A percentile compares a stretch with the other conserved stretches of the same genome.
Evolutionary conservation across 2,329 filamentous ascomycete genomes (phyloP).

Genomic region (Metarhizium rileyi): DNA sequence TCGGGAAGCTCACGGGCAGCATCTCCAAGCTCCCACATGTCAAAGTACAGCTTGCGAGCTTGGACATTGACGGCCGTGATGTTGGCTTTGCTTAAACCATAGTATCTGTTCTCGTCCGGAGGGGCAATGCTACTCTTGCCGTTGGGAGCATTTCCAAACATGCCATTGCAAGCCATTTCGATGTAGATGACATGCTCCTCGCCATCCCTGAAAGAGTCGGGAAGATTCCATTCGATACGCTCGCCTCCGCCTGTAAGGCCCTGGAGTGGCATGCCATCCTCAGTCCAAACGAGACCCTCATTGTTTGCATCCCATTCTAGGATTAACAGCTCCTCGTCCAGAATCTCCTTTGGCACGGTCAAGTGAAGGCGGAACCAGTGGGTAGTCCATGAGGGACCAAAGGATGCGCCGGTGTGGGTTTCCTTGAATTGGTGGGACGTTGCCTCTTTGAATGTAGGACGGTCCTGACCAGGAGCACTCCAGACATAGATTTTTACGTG

Average conservation of each 20-base stretch:
- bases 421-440: slow-evolving; percentile 62
- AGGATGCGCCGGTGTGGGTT: slow-evolving; percentile 65
- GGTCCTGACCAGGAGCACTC: slow-evolving; percentile 66
- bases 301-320: slow-evolving; percentile 94
- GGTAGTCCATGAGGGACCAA: slow-evolving; percentile 93
- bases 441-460: slow-evolving; percentile 82
- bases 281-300: slow-evolving; percentile 89
- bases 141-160: slow-evolving; percentile 88
- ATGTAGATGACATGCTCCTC: slow-evolving; percentile 86
- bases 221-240: slow-evolving; percentile 83
- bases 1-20: slow-evolving; percentile 83
- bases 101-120: slow-evolving; percentile 76
- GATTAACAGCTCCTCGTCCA: slow-evolving; percentile 73
- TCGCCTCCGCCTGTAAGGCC: slow-evolving; percentile 87
- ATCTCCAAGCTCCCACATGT: slow-evolving; percentile 94
- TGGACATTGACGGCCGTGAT: slow-evolving; percentile 85
- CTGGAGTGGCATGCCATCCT: slow-evolving; percentile 82
- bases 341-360: slow-evolving; percentile 63
- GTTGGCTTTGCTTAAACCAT: slow-evolving; percentile 63
- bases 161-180: slow-evolving; percentile 97
- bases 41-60: slow-evolving; percentile 73
- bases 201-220: slow-evolving; percentile 70
- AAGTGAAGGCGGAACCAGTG: slow-evolving; percentile 91
- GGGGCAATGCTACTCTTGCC: slow-evolving; percentile 76
- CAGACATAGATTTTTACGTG: slow-evolving; percentile 81